Conservation (phyloP, 2,329 filamentous ascomycete genomes). For the Arthrocladium fulminans region DNA sequence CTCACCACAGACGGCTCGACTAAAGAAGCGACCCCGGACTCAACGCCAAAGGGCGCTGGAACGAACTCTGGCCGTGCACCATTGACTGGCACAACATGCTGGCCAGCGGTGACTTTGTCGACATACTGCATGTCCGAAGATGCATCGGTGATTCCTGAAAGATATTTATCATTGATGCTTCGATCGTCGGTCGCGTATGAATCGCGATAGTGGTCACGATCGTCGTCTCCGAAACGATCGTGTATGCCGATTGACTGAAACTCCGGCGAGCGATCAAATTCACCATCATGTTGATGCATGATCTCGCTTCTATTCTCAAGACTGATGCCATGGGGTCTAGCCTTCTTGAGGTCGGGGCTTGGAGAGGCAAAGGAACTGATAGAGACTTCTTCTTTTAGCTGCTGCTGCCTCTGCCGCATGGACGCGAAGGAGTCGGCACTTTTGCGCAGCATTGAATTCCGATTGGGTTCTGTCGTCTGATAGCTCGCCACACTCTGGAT, state of each 20-base stretch:
- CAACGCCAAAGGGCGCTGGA: constrained; percentile 62
- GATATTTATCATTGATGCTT: constrained; percentile 43
- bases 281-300: constrained; percentile 33
- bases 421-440: constrained; percentile 53
- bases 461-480: constrained; percentile 55
- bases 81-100: constrained; percentile 60
- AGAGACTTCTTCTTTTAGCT: constrained; percentile 37
- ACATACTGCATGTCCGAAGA: constrained; percentile 47
- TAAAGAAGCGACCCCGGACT: constrained; percentile 84
- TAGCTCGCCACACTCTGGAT: constrained; percentile 90
- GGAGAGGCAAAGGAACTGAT: constrained; percentile 51
- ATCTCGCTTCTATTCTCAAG: constrained; percentile 44
- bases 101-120: constrained; percentile 54
- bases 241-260: constrained; percentile 2
- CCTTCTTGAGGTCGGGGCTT: constrained; percentile 46
- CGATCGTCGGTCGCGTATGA: constrained; percentile 44
- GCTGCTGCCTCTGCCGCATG: constrained; percentile 36
- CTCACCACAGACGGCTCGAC: constrained; percentile 75
- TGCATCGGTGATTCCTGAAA: constrained; percentile 47
- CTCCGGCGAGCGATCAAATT: not conserved
- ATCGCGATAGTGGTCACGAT: constrained; percentile 35
- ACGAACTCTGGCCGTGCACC: constrained; percentile 69
- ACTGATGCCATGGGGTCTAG: constrained; percentile 45
- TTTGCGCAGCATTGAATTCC: constrained; percentile 46
- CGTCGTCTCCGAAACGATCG: constrained; percentile 27